These are phyloP conservation scores for Litchi chinensis DNA, from an alignment of 345 rosid species.

Conservation along the genomic window DNA sequence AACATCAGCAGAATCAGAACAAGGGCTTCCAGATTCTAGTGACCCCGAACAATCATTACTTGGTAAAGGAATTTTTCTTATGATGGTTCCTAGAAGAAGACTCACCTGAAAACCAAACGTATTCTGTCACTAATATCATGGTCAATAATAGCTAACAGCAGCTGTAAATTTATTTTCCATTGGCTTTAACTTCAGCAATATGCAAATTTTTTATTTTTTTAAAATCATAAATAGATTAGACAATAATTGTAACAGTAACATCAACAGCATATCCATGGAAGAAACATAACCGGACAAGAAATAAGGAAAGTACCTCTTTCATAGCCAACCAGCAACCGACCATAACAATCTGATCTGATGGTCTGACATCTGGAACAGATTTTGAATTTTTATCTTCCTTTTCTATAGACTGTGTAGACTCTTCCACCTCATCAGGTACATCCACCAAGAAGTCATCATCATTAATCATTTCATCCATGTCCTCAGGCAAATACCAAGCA, in stretches of 20 bases:
- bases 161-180: neutral
- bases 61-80: slow-evolving; percentile 85
- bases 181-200: slow-evolving; percentile 8
- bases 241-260: neutral
- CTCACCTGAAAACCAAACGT: slow-evolving; percentile 68
- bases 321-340: slow-evolving; percentile 99
- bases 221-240: neutral
- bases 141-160: neutral
- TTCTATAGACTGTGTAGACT: slow-evolving; percentile 38
- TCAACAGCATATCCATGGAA: slow-evolving; percentile 6
- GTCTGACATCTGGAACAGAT: slow-evolving; percentile 41
- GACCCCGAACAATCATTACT: slow-evolving; percentile 45
- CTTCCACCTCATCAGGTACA: slow-evolving; percentile 44
- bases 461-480: slow-evolving; percentile 79
- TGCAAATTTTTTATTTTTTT: neutral
- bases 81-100: slow-evolving; percentile 89
- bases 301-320: slow-evolving; percentile 76
- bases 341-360: slow-evolving; percentile 85
- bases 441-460: slow-evolving; percentile 59
- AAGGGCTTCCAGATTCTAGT: slow-evolving; percentile 31
- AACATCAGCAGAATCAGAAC: slow-evolving; percentile 38
- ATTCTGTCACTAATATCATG: slow-evolving; percentile 9
- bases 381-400: slow-evolving; percentile 42
- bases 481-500: slow-evolving; percentile 85
- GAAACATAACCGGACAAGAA: slow-evolving; percentile 20